A percentile compares a stretch with the other conserved stretches of the same genome.
phyloP scores from a whole-genome alignment of 805 yeast species.

The Yarrowia osloensis region DNA sequence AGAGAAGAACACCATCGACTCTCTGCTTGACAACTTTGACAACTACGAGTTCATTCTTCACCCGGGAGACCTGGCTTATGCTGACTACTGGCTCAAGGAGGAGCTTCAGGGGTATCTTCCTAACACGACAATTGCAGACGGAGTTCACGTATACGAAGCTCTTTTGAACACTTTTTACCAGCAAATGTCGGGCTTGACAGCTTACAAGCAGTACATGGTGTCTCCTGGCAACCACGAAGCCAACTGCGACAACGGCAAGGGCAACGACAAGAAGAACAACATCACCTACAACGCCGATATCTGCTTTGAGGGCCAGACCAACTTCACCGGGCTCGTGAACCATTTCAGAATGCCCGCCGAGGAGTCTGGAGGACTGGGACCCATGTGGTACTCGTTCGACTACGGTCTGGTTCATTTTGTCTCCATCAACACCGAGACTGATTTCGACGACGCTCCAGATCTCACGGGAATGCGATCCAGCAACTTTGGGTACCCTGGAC shows the following conservation, averaged over 20 bases:
- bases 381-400: slow-evolving; percentile 43
- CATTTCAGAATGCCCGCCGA: slow-evolving; percentile 41
- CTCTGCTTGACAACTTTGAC: slow-evolving; percentile 33
- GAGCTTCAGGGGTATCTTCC: slow-evolving; percentile 33
- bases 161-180: slow-evolving; percentile 36
- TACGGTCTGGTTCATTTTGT: slow-evolving; percentile 42
- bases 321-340: slow-evolving; percentile 39
- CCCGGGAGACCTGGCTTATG: slow-evolving; percentile 42
- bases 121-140: slow-evolving; percentile 26
- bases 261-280: slow-evolving; percentile 30
- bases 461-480: slow-evolving; percentile 10
- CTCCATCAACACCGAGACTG: slow-evolving; percentile 41
- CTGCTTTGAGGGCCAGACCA: slow-evolving; percentile 38
- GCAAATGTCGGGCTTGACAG: slow-evolving; percentile 35
- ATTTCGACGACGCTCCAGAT: slow-evolving; percentile 35
- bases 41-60: slow-evolving; percentile 38
- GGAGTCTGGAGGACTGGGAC: slow-evolving; percentile 39
- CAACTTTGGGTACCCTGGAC: slow-evolving; percentile 33
- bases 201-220: slow-evolving; percentile 37
- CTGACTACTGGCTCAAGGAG: slow-evolving; percentile 41
- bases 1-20: slow-evolving; percentile 34
- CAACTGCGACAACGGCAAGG: slow-evolving; percentile 35
- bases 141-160: slow-evolving; percentile 34
- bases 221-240: slow-evolving; percentile 40
- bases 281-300: slow-evolving; percentile 31